A percentile compares a stretch with the other conserved stretches of the same genome.
Conservation (phyloP, 2,329 filamentous ascomycete genomes). For the Phaeoacremonium minimum region DNA sequence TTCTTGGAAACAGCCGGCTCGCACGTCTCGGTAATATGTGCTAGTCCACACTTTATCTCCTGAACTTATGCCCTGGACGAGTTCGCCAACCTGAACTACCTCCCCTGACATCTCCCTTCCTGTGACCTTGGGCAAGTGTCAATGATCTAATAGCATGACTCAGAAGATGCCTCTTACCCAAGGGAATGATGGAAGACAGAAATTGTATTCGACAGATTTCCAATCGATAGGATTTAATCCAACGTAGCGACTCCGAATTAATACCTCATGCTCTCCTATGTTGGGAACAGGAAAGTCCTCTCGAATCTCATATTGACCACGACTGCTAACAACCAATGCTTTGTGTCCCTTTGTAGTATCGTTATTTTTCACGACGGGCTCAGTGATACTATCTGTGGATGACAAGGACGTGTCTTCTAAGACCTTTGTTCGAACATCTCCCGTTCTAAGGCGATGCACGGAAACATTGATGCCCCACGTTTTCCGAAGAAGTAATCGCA, state of each 20-base stretch:
- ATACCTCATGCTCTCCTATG: constrained; percentile 24
- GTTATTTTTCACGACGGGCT: no score
- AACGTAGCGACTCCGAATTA: constrained; percentile 26
- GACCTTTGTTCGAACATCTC: no score
- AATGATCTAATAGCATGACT: neutral
- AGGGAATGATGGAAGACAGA: constrained; percentile 31
- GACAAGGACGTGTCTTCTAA: no score
- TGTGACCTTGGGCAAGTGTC: constrained; percentile 3
- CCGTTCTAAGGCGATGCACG: no score
- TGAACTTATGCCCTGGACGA: constrained; percentile 15
- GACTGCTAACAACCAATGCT: constrained; percentile 20
- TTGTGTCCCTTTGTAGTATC: no score
- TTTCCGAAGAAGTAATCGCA: no score
- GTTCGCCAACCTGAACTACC: constrained; percentile 19
- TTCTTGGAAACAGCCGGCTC: constrained; percentile 37
- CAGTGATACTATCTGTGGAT: no score
- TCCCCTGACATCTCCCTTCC: constrained; percentile 25
- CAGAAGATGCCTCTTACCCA: constrained; percentile 16
- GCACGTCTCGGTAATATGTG: constrained; percentile 34
- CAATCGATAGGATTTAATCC: constrained; percentile 35
- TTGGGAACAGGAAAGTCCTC: constrained; percentile 16
- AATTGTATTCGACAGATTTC: constrained; percentile 35
- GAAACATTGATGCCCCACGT: no score
- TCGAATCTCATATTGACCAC: constrained; percentile 19
- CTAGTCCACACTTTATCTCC: constrained; percentile 28